Percentiles rank a stretch among this genome's conserved stretches.
Conservation (phyloP, 371 early-diverging fungal genomes). For the Mortierella sp. region DNA sequence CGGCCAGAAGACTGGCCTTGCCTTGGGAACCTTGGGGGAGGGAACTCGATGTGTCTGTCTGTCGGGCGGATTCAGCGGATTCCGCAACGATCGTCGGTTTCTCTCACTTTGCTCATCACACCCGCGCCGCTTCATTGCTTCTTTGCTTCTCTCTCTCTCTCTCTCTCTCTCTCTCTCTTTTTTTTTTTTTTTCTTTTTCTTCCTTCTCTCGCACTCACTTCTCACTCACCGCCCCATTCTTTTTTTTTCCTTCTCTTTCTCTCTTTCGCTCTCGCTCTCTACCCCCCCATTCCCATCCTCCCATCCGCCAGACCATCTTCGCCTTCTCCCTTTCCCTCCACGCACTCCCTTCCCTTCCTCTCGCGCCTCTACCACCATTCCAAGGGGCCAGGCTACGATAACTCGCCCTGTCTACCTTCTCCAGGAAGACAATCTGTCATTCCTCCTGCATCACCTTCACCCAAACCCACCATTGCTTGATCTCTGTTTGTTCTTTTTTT, state of each 20-base stretch:
- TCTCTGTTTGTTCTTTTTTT: not conserved
- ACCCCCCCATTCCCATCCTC: no score
- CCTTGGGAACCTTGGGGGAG: no score
- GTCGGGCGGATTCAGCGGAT: no score
- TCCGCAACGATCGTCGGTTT: no score
- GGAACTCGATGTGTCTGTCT: no score
- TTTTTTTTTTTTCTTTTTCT: conserved; percentile 6
- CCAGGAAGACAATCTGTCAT: not conserved
- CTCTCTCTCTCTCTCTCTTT: conserved; percentile 10
- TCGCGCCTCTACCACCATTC: conserved; percentile 4
- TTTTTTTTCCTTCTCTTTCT: no score
- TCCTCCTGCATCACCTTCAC: not conserved
- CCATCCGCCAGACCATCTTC: conserved; percentile 3
- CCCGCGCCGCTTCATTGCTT: no score
- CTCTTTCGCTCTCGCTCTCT: no score
- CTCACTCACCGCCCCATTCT: no score
- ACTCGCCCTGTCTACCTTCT: no score
- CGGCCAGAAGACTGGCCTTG: no score
- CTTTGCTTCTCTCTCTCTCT: conserved; percentile 19
- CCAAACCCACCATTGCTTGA: not conserved
- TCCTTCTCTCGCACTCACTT: not conserved
- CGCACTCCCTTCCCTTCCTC: not conserved
- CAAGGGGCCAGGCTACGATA: conserved; percentile 13
- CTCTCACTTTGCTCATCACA: no score
- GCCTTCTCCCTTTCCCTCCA: not conserved